These are phyloP conservation scores for Amanita exitialis DNA, from an alignment of 768 basidiomycete species.

Conservation along the genomic window DNA sequence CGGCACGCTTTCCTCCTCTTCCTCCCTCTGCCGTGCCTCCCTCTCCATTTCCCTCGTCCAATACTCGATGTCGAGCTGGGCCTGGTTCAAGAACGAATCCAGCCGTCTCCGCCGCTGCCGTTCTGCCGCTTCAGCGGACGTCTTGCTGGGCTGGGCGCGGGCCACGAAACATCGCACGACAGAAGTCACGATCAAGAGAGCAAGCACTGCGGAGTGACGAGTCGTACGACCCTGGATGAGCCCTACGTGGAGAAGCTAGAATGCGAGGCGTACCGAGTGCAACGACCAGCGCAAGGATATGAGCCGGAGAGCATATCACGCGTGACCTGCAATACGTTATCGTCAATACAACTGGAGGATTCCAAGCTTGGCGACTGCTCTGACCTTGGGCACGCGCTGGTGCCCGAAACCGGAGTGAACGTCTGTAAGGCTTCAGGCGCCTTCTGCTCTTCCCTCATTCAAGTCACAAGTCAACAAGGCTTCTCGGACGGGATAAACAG, in stretches of 20 bases:
- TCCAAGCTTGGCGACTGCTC: neutral
- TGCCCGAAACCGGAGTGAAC: neutral
- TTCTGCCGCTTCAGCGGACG: neutral
- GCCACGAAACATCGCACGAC: neutral
- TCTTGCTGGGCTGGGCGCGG: neutral
- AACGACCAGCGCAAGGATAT: neutral
- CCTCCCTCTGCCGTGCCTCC: neutral
- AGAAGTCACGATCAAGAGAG: neutral
- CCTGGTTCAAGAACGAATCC: neutral
- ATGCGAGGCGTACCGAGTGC: neutral
- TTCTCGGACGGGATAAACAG: too few species aligned
- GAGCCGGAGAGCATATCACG: neutral
- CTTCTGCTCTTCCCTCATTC: neutral
- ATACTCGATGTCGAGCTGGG: neutral
- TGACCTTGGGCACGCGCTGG: neutral
- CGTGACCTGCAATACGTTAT: neutral
- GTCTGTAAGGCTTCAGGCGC: neutral
- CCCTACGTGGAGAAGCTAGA: neutral
- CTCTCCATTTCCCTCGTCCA: neutral
- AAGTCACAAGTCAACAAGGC: neutral
- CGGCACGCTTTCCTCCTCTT: neutral
- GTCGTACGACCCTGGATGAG: neutral
- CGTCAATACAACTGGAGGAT: neutral
- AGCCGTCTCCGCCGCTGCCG: neutral
- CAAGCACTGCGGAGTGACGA: neutral